Conservation (phyloP, 768 basidiomycete genomes). For the Boletus vinaceobasis region DNA sequence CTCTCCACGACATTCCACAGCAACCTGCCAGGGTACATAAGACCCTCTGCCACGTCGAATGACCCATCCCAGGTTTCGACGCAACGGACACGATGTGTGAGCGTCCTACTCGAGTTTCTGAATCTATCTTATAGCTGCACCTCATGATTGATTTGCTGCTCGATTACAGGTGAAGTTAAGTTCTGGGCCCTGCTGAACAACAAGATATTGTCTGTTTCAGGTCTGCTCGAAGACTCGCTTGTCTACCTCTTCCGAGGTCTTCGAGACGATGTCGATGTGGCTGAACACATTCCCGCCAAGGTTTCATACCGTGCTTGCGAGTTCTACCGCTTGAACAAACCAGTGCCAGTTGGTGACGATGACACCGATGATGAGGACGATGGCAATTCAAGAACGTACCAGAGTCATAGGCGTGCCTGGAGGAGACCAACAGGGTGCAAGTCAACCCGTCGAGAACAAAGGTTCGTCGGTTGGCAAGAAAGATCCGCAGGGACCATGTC, state of each 20-base stretch:
- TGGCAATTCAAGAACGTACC: too few relatives aligned
- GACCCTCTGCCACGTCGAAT: background rate
- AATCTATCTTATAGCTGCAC: background rate
- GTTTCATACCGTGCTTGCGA: background rate
- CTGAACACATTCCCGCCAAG: background rate
- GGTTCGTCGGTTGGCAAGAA: background rate
- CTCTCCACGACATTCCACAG: background rate
- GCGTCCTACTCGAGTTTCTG: background rate
- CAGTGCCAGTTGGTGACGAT: background rate
- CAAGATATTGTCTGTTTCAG: background rate
- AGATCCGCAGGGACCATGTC: too few relatives aligned
- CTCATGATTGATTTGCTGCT: background rate
- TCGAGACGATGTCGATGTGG: background rate
- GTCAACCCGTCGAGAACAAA: background rate
- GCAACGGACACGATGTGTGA: too few relatives aligned
- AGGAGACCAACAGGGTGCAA: background rate
- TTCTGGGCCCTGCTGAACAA: background rate
- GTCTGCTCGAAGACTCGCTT: background rate
- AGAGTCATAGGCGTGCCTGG: too few relatives aligned
- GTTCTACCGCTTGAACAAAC: background rate
- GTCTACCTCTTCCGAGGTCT: background rate
- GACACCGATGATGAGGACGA: too few relatives aligned
- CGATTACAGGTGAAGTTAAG: background rate
- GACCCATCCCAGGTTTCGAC: too few relatives aligned
- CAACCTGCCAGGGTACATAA: background rate